Evolutionary conservation across 106 monocot species (phyloP), one percentile per base, ranked within the genome.

Genomic region (Hemerocallis citrina): DNA sequence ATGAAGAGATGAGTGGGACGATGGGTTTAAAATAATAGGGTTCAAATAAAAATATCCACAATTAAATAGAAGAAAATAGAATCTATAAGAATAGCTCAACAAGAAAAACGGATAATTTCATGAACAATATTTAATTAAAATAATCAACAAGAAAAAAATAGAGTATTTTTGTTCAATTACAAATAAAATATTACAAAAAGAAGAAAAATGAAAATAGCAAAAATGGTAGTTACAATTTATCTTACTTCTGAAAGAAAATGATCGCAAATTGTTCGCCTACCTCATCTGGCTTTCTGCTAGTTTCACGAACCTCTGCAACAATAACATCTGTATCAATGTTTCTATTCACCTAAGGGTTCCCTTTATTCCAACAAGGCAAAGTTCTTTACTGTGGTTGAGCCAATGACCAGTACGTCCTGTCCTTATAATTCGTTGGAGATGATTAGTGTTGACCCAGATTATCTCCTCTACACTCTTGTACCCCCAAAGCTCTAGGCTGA

Each of bases 371-470:
- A 99, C 98, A 72, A 99, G 98, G 62, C 98, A 92, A 72, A 92
- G 98, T 38, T 99, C 92, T 80, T 99, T 99, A 46, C 98, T 99
- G 36, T 99, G 98, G 64, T 99, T 99, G 22, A 99, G 82, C 98
- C 98, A 99, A 68, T 99, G 98, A 27, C 98, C 98, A 7, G 98
- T 99, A 1, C 92, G 81, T 21, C 98, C 98, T 27, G 92, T 99
- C 68, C 98, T 77, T 64, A 99, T 99, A 47, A 99, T 98, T 41
- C 98, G 73, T 58, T 99, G 98, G 8, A 99, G 88, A 59, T 99
- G 98, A 79, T 99, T 99, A 32, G 98, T 99, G 67, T 99, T 99
- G 62, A 99, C 98, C 98, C 98, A 99, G 52, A 99, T 99, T 55
- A 99, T 82, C 66, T 99, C 98, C 69, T 99, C 98, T 55, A 99